Percentiles rank a stretch among this genome's conserved stretches.
Evolutionary conservation across 2,329 filamentous ascomycete genomes (phyloP).

Genomic region (Paracamarosporium sp.): DNA sequence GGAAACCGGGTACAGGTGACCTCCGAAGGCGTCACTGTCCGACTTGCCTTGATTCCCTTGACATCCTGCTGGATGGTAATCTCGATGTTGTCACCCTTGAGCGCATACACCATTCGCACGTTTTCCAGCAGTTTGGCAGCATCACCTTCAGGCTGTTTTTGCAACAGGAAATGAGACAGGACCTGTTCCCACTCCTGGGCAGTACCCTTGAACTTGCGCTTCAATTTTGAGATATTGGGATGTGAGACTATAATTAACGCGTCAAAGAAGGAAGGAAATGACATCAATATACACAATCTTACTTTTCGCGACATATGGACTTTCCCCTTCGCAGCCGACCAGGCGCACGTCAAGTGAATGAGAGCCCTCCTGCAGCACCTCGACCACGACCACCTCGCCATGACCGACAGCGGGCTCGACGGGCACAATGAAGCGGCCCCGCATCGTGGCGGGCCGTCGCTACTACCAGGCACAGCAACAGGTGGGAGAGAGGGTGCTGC

Average conservation of each 20-base stretch:
- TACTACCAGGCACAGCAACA: conserved; percentile 12
- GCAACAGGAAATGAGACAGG: conserved; percentile 64
- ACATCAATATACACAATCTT: conserved; percentile 46
- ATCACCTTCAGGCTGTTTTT: conserved; percentile 46
- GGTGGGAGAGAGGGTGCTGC: conserved; percentile 16
- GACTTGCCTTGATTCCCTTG: conserved; percentile 70
- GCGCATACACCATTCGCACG: conserved; percentile 65
- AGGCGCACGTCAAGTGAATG: conserved; percentile 70
- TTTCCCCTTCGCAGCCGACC: conserved; percentile 71
- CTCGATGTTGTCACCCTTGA: conserved; percentile 61
- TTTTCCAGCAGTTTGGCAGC: conserved; percentile 58
- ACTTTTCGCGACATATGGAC: conserved; percentile 65
- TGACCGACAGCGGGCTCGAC: conserved; percentile 63
- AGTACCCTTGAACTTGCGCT: conserved; percentile 43
- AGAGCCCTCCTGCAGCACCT: conserved; percentile 61
- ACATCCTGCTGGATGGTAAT: conserved; percentile 69
- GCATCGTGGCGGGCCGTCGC: conserved; percentile 17
- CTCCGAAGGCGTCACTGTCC: not conserved
- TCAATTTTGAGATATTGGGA: conserved; percentile 36
- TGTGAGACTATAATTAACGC: conserved; percentile 37
- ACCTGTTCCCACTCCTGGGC: conserved; percentile 71
- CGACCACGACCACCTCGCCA: conserved; percentile 65
- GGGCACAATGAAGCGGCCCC: conserved; percentile 58
- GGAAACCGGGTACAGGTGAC: not conserved
- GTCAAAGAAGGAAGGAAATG: conserved; percentile 30